Percentiles rank a stretch among this genome's conserved stretches.
Evolutionary conservation across 2,329 filamentous ascomycete species (phyloP).

Genomic region (Aurifilum marmelostoma): DNA sequence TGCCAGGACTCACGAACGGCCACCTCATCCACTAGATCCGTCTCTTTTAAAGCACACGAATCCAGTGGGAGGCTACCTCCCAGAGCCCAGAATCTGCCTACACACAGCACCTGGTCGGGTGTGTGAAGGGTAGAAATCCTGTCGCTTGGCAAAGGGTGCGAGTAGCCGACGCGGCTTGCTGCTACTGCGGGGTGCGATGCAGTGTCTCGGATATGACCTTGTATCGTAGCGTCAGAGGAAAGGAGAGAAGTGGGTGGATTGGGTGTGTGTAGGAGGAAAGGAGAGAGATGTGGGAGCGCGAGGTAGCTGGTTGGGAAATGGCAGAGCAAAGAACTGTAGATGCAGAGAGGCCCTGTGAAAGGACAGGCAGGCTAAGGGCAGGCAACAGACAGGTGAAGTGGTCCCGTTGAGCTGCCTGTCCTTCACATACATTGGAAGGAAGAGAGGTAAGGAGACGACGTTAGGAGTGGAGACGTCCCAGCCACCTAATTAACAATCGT

Average conservation of each 20-base stretch:
- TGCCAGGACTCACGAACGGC: constrained; percentile 6
- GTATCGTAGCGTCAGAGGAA: background rate
- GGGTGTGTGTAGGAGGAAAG: background rate
- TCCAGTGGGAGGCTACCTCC: constrained; percentile 13
- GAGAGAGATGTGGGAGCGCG: background rate
- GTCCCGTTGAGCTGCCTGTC: background rate
- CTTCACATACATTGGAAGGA: background rate
- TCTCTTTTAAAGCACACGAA: background rate
- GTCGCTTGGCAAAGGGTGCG: constrained; percentile 7
- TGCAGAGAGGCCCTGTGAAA: background rate
- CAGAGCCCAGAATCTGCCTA: background rate
- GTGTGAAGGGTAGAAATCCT: too few species aligned
- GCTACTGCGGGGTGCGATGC: constrained; percentile 6
- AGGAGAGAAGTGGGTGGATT: background rate
- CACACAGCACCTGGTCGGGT: too few species aligned
- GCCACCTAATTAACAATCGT: background rate
- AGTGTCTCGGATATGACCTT: background rate
- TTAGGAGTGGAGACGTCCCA: background rate
- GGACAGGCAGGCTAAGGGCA: too few species aligned
- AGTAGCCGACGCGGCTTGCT: constrained; percentile 2
- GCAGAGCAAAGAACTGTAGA: too few species aligned
- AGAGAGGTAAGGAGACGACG: background rate
- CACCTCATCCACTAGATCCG: background rate
- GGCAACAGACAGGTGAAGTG: background rate
- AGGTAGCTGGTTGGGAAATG: too few species aligned